A percentile compares a stretch with the other conserved stretches of the same genome.
These are phyloP conservation scores for Ceratobasidium papillatum DNA, from an alignment of 1,284 basidiomycete species.

Conservation along the genomic window DNA sequence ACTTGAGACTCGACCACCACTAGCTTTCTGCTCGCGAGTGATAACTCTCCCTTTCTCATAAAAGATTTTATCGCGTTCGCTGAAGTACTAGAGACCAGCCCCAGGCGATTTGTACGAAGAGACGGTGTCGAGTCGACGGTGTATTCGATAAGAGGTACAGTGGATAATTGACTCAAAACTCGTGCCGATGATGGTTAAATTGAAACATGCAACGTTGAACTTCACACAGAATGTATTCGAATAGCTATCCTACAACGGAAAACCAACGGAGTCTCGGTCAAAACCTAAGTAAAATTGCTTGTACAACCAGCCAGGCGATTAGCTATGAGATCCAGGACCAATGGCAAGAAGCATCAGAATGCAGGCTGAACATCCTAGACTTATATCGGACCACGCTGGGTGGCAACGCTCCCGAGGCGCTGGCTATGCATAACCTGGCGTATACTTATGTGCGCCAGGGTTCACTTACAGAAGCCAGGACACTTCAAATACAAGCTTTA, in stretches of 20 bases:
- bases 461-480: background rate
- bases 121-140: too few relatives aligned
- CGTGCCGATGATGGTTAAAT: too few relatives aligned
- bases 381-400: background rate
- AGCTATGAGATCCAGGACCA: background rate
- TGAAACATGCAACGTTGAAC: too few relatives aligned
- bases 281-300: background rate
- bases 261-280: background rate
- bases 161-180: too few relatives aligned
- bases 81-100: too few relatives aligned
- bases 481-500: background rate
- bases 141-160: too few relatives aligned
- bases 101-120: too few relatives aligned
- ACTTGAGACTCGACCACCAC: background rate
- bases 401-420: background rate
- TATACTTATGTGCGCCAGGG: background rate
- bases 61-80: too few relatives aligned
- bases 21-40: background rate
- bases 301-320: background rate
- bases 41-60: too few relatives aligned
- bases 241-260: background rate
- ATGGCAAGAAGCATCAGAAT: background rate
- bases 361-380: background rate
- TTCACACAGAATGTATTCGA: too few relatives aligned
- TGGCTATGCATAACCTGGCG: conserved; percentile 13